phyloP scores from a whole-genome alignment of 2,329 filamentous ascomycete species.

The Hymenoscyphus scutula region DNA sequence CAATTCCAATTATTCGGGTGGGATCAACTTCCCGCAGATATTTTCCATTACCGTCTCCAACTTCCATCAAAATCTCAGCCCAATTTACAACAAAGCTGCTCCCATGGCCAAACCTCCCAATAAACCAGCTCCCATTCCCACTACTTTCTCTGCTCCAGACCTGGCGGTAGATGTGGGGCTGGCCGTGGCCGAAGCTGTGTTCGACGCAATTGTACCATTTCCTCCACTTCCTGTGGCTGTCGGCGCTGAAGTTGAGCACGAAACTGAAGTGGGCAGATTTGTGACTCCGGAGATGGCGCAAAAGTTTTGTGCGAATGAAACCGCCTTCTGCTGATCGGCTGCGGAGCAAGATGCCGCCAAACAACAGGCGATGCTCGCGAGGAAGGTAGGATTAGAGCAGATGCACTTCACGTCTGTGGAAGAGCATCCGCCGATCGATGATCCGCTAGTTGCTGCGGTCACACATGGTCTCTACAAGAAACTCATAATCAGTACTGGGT shows the following conservation, averaged over 20 bases:
- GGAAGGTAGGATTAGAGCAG: conserved; percentile 45
- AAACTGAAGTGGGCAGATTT: conserved; percentile 23
- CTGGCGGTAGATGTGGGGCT: conserved; percentile 13
- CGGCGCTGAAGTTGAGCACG: conserved; percentile 10
- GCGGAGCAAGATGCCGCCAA: conserved; percentile 43
- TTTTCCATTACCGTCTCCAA: background rate
- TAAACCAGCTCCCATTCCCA: conserved; percentile 28
- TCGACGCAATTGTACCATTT: background rate
- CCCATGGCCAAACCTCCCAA: conserved; percentile 26
- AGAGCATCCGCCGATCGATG: conserved; percentile 40
- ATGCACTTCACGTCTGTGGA: conserved; percentile 48
- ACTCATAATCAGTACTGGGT: background rate
- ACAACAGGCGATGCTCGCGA: conserved; percentile 49
- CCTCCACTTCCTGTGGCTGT: background rate
- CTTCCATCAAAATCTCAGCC: background rate
- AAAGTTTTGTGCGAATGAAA: conserved; percentile 36
- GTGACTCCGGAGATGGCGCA: conserved; percentile 38
- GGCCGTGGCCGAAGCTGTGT: background rate
- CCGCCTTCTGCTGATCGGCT: conserved; percentile 40
- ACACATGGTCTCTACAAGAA: conserved; percentile 35
- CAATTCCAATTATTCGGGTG: background rate
- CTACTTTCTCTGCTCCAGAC: conserved; percentile 24
- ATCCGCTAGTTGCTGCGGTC: conserved; percentile 38
- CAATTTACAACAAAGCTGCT: conserved; percentile 22
- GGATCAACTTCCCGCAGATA: background rate